Conservation (phyloP, 106 monocot genomes). For the Phalaenopsis aphrodite region DNA sequence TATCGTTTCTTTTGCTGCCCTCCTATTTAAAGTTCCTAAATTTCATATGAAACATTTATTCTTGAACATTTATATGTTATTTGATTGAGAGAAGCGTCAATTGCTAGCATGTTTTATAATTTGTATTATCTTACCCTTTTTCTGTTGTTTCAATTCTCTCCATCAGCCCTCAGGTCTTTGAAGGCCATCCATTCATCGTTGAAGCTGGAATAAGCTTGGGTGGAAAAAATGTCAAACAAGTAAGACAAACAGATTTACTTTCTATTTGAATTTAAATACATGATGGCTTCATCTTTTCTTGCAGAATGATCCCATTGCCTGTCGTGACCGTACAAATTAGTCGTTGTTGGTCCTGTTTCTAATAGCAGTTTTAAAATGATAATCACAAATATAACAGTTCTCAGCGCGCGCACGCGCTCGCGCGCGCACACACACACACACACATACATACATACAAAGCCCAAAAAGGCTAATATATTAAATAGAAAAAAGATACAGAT, state of each 20-base stretch:
- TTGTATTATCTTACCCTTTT: background rate
- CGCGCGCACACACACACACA: too few species aligned
- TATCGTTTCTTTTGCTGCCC: too few species aligned
- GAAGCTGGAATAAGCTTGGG: conserved; percentile 99
- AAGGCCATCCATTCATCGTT: conserved; percentile 99
- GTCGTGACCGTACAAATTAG: background rate
- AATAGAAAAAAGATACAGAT: too few species aligned
- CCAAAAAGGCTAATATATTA: too few species aligned
- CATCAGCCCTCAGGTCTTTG: conserved; percentile 85
- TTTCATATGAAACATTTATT: too few species aligned
- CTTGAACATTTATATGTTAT: background rate
- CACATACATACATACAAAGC: too few species aligned
- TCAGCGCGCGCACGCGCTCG: background rate
- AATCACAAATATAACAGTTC: background rate
- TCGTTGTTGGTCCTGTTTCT: background rate
- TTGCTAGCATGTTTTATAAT: background rate
- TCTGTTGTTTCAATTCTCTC: conserved; percentile 1
- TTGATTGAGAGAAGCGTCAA: background rate
- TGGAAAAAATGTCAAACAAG: conserved; percentile 97
- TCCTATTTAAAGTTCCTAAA: too few species aligned
- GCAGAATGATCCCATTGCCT: background rate
- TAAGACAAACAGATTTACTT: conserved; percentile 13
- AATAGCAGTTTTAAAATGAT: background rate
- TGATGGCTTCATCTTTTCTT: background rate
- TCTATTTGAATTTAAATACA: background rate